Base-by-base conservation (phyloP, 805 yeast species). In the Yarrowia yakushimensis region DNA sequence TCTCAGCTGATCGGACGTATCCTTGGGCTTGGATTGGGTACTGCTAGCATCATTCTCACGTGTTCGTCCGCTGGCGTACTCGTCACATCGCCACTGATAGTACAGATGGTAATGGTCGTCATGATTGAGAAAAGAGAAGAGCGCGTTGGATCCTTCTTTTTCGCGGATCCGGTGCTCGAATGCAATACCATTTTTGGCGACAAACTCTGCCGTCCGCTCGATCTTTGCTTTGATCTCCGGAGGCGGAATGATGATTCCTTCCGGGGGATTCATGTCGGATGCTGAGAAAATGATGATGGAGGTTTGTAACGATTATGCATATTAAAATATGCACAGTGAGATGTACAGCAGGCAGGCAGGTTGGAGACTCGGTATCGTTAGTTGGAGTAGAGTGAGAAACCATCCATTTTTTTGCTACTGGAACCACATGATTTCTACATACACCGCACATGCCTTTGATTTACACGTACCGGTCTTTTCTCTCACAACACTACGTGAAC, bases 151-250 rank as follows among this genome's bases (percentile, higher is more conserved):
- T 15, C 76, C 71, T 65, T 85, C 84, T 36, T 74, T 76, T 36
- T 73, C 73, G 17, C 74, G 73, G 63, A 89, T 79, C 55, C 87
- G 76, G 10, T 76, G 75, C 68, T 86, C 94, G 73, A 90, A 88
- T 64, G 65, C 59, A 1, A 81, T 68, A 0, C 96, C 97, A 69
- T 89, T 87, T 65, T 87, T 78, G 28, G 74, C 67, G 6, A 91
- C 90, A 68, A 86, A 89, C 3, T 77, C 81, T 0, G 86, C 90
- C 0, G 96, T 88, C 69, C 86, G 88, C 57, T 82, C 85, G 18
- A 92, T 85, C 18, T 82, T 79, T 15, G 78, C 79, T 57, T 76
- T 64, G 20, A 74, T 67, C 9, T 76, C 80, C 2, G 88, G 85
- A 0, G 90, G 88, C 1, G 84, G 77, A 10, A 78, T 78, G 11